phyloP scores from a whole-genome alignment of 2,329 filamentous ascomycete genomes.

The Fusarium irregulare region DNA sequence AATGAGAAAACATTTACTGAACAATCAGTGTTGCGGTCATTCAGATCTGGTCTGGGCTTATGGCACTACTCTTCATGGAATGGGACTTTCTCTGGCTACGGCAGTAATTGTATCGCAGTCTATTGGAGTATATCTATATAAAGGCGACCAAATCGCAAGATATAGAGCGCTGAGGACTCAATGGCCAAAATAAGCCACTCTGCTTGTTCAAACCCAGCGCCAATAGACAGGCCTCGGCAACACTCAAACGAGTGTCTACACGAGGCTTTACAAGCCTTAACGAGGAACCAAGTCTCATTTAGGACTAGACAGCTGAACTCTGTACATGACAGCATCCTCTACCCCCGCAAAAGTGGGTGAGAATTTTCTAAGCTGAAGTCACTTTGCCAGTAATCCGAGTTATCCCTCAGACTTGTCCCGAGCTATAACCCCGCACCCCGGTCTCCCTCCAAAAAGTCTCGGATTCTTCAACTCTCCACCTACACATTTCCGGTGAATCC shows the following conservation, averaged over 20 bases:
- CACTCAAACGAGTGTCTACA: background rate
- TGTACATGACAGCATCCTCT: background rate
- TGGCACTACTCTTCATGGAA: no score
- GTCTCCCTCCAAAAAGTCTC: background rate
- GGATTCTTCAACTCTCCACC: constrained; percentile 28
- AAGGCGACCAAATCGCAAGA: background rate
- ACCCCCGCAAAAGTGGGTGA: background rate
- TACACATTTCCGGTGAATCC: constrained; percentile 3
- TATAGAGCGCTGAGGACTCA: background rate
- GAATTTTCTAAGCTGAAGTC: background rate
- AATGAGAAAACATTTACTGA: no score
- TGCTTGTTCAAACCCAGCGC: rapidly evolving
- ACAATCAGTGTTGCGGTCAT: background rate
- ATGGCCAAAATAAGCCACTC: background rate
- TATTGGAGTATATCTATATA: background rate
- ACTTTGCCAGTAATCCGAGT: background rate
- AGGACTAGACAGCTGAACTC: background rate
- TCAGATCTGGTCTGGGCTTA: background rate
- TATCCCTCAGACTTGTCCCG: background rate
- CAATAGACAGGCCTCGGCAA: background rate
- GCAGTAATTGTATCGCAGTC: no score
- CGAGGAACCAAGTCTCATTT: background rate
- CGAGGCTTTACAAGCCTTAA: background rate
- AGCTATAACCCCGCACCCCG: background rate
- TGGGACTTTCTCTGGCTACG: no score